These are phyloP conservation scores for Dendrobium nobile DNA, from an alignment of 106 monocot species.

Conservation along the genomic window DNA sequence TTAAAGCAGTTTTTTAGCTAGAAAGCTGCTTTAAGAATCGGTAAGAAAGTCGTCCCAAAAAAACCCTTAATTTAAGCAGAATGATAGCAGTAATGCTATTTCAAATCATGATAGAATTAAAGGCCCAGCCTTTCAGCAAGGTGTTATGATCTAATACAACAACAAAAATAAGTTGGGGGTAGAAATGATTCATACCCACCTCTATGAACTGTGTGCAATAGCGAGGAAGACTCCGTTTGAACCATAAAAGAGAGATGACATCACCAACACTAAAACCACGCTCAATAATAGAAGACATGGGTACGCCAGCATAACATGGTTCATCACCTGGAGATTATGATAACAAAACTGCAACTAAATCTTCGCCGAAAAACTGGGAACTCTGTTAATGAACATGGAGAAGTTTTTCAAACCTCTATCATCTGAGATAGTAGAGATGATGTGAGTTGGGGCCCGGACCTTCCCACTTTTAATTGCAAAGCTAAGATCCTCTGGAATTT, in stretches of 20 bases:
- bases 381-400: neutral
- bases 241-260: constrained; percentile 96
- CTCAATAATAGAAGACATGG: constrained; percentile 90
- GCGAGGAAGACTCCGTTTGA: constrained; percentile 96
- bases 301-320: constrained; percentile 95
- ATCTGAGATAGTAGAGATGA: constrained; percentile 96
- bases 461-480: constrained; percentile 94
- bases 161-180: neutral
- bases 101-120: neutral
- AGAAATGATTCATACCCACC: constrained; percentile 26
- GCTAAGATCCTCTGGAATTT: constrained; percentile 89
- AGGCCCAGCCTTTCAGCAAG: neutral
- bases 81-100: neutral
- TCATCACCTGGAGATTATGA: constrained; percentile 69
- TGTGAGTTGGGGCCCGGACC: constrained; percentile 95
- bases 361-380: neutral
- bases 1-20: too few species aligned
- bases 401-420: constrained; percentile 74
- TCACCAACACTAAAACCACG: constrained; percentile 86
- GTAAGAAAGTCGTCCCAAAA: too few species aligned
- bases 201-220: constrained; percentile 99
- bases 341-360: neutral
- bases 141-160: neutral
- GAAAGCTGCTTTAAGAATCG: too few species aligned
- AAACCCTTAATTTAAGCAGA: neutral